Evolutionary conservation across 2,329 filamentous ascomycete species (phyloP).

Genomic region (Chrysoporthe cubensis): DNA sequence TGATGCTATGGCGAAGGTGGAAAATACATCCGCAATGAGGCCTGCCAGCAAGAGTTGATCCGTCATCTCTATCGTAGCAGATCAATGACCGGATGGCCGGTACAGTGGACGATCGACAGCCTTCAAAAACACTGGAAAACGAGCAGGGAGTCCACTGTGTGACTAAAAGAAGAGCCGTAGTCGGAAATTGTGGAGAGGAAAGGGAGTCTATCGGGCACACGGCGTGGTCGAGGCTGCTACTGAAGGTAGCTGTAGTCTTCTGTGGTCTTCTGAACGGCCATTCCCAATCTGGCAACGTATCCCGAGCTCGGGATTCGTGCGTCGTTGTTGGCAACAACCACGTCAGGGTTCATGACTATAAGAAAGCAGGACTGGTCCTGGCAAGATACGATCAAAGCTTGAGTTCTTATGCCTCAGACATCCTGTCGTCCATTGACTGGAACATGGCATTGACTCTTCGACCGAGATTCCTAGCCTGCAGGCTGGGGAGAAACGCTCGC

Average conservation of each 20-base stretch:
- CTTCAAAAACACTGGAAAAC: neutral
- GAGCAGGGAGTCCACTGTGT: neutral
- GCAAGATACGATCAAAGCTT: neutral
- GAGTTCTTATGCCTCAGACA: neutral
- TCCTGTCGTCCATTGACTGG: neutral
- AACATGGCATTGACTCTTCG: neutral
- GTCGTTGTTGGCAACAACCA: neutral
- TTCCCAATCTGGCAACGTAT: slow-evolving; percentile 29
- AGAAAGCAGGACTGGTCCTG: neutral
- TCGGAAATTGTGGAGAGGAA: neutral
- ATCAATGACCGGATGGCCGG: slow-evolving; percentile 43
- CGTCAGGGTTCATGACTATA: slow-evolving; percentile 36
- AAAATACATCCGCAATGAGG: slow-evolving; percentile 36
- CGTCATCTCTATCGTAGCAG: slow-evolving; percentile 40
- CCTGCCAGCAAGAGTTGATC: slow-evolving; percentile 38
- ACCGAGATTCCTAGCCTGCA: neutral
- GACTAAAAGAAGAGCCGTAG: no score
- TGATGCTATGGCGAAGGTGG: slow-evolving; percentile 34
- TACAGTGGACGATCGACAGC: neutral
- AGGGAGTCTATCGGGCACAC: neutral
- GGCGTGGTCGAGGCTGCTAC: neutral
- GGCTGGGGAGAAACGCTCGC: neutral
- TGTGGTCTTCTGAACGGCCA: neutral
- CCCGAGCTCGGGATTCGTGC: slow-evolving; percentile 39
- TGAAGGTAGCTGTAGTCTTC: neutral